Evolutionary conservation across 2,329 filamentous ascomycete species (phyloP), one percentile per base, ranked within the genome.

Genomic region (Fusarium pseudoanthophilum): DNA sequence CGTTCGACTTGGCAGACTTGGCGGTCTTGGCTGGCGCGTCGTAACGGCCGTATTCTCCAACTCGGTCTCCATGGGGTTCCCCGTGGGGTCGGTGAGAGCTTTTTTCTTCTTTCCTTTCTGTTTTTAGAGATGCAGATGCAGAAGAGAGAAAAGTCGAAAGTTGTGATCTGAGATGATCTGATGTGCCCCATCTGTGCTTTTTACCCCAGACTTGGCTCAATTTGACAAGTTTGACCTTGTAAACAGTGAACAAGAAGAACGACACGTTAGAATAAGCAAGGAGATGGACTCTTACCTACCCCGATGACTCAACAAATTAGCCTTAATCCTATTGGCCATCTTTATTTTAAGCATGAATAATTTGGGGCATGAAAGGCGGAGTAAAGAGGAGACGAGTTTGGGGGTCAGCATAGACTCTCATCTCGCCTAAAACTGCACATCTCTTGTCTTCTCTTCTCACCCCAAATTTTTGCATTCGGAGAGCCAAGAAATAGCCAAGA

Each of bases 91-190:
- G 32, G 28, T 26, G 49, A 57, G 20, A 21, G 13, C 13, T 13
- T 15, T 26, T 26, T 28, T 8, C 28, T 43, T 43, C 2, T 28
- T 24, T 16, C 14, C 13, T 32, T 11, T 10, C 43, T 28, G 45
- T 15, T 28, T 15, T 21, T 21, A 46, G 43, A 48, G 26, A 30
- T 30, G 16, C 0, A 16, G 9, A 28, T 28, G 45, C 9, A 30
- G 20, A 48, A 18, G 16, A 18, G 18, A 4, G 4, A 11, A 15
- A 26, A 55, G 58, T 59, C 64, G 43, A 57, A 69, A 36, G 64
- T 16, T 62, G 45, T 68, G 56, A 69, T 69, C 62, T 67, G 66
- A 67, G 60, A 64, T 57, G 30, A 67, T 69, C 67, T 69, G 20
- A 69, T 58, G 34, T 62, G 20, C 36, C 67, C 52, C 46, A 16